Conservation (phyloP, 2,329 filamentous ascomycete species). For the Fusarium piperis region DNA sequence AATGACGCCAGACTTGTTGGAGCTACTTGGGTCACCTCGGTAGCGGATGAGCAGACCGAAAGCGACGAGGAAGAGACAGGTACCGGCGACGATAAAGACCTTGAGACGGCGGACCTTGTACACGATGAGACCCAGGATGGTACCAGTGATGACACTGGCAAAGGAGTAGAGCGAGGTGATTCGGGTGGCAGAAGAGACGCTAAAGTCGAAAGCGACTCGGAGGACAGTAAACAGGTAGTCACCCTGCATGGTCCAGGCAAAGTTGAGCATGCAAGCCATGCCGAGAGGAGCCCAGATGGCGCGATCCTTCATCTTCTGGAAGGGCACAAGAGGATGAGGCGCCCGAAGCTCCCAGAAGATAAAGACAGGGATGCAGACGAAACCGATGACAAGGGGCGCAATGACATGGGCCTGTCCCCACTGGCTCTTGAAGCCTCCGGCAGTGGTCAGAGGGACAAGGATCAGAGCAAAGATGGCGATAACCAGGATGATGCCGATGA, state of each 20-base stretch:
- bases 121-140: slow-evolving; percentile 65
- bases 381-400: slow-evolving; percentile 56
- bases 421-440: slow-evolving; percentile 52
- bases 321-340: slow-evolving; percentile 67
- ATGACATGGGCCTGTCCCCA: slow-evolving; percentile 54
- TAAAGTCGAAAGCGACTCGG: slow-evolving; percentile 69
- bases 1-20: slow-evolving; percentile 65
- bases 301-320: slow-evolving; percentile 69
- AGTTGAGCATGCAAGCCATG: slow-evolving; percentile 66
- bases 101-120: slow-evolving; percentile 69
- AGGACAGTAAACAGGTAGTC: slow-evolving; percentile 73
- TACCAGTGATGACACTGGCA: slow-evolving; percentile 66
- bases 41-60: slow-evolving; percentile 72
- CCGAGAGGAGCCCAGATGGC: slow-evolving; percentile 71
- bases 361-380: slow-evolving; percentile 61
- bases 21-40: slow-evolving; percentile 59
- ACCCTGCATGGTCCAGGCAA: slow-evolving; percentile 70
- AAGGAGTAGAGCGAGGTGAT: slow-evolving; percentile 69
- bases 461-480: slow-evolving; percentile 59
- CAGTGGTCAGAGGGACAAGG: slow-evolving; percentile 57
- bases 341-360: slow-evolving; percentile 59
- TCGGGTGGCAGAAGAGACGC: slow-evolving; percentile 64
- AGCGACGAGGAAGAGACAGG: slow-evolving; percentile 69
- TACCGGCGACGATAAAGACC: slow-evolving; percentile 69
- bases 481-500: slow-evolving; percentile 56